Percentiles rank a stretch among this genome's conserved stretches.
Conservation (phyloP, 2,329 filamentous ascomycete species). For the Rutstroemia sydowiana region DNA sequence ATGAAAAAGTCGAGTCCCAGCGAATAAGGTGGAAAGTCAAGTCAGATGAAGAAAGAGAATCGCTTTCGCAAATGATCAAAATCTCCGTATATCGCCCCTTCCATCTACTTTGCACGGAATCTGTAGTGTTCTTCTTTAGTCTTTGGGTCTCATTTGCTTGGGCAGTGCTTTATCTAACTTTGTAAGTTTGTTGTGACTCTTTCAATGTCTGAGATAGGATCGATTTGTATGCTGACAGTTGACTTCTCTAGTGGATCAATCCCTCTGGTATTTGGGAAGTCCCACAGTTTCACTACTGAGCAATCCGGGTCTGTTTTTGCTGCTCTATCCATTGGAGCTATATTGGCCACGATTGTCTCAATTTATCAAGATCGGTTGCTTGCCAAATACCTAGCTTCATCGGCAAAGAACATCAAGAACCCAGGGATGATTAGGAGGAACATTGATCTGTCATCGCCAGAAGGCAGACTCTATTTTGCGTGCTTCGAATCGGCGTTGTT, state of each 20-base stretch:
- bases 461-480: conserved; percentile 75
- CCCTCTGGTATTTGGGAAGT: conserved; percentile 65
- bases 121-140: conserved; percentile 78
- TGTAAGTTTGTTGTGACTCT: conserved; percentile 31
- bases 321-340: conserved; percentile 60
- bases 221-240: too few relatives aligned
- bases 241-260: conserved; percentile 53
- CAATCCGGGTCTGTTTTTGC: conserved; percentile 67
- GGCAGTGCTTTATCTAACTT: conserved; percentile 81
- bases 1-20: conserved; percentile 30
- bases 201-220: neutral
- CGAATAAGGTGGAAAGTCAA: conserved; percentile 75
- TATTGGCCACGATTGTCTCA: conserved; percentile 60
- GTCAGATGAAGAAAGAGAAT: conserved; percentile 68
- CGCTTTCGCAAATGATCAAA: conserved; percentile 60
- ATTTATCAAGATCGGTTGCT: conserved; percentile 67
- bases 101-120: conserved; percentile 66
- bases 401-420: conserved; percentile 13
- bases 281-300: conserved; percentile 60
- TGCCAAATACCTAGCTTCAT: conserved; percentile 34
- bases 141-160: conserved; percentile 87
- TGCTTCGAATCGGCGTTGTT: conserved; percentile 70
- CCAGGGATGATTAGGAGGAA: conserved; percentile 14
- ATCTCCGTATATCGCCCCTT: conserved; percentile 75
- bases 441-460: conserved; percentile 46